A percentile compares a stretch with the other conserved stretches of the same genome.
Evolutionary conservation across 768 basidiomycete genomes (phyloP).

Genomic region (Tulasnella sp.): DNA sequence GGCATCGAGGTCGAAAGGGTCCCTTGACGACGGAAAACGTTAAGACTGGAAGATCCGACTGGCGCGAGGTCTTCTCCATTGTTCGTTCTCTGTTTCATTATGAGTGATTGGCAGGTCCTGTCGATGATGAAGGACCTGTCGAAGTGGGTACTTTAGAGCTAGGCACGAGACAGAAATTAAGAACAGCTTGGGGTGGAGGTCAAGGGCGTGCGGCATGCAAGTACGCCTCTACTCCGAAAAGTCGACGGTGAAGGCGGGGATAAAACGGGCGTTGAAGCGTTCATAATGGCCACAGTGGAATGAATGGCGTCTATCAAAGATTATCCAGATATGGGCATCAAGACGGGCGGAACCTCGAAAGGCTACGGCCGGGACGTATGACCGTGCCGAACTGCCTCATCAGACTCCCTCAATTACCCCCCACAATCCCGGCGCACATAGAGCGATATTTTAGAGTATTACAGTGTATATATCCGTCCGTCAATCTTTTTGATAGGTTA

Average conservation of each 20-base stretch:
- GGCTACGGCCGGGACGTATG: background rate
- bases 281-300: background rate
- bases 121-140: background rate
- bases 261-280: background rate
- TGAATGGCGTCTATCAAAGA: background rate
- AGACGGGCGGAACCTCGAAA: background rate
- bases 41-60: background rate
- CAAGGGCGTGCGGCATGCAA: background rate
- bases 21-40: constrained; percentile 2
- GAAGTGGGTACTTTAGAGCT: background rate
- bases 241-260: background rate
- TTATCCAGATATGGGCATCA: background rate
- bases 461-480: background rate
- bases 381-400: background rate
- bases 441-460: background rate
- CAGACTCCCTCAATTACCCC: background rate
- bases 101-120: constrained; percentile 4
- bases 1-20: background rate
- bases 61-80: background rate
- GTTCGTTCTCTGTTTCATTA: background rate
- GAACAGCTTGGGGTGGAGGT: background rate
- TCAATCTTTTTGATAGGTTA: too few relatives aligned
- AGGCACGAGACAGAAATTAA: background rate
- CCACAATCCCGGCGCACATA: background rate
- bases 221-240: background rate